Base-by-base conservation (phyloP, 371 early-diverging fungal species). In the Fennellomyces sp. region DNA sequence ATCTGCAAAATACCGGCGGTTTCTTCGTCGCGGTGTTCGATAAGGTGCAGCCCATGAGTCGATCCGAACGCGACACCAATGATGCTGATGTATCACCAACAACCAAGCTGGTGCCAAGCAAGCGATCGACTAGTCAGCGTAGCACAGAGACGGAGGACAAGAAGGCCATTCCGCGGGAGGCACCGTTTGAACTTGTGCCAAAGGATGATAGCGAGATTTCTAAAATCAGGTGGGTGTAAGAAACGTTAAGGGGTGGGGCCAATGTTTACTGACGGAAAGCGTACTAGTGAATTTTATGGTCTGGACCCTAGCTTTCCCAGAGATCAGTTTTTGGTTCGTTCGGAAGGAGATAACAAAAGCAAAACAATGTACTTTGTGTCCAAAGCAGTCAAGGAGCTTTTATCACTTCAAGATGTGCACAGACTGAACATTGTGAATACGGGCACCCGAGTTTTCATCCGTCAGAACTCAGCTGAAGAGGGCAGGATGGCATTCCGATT, bases 11-110 rank as follows among this genome's bases (percentile, higher is more conserved):
- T 75, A 98, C 99, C 12, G 99, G 99, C 60, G 99, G 97, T n/a
- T 99, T 99, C 84, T 99, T 99, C 84, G 94, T 99, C 31, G 96
- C 98, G 26, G 97, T 98, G n/a, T 84, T 99, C 55, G 88, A 94
- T 73, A 98, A 97, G 80, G 81, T 84, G 7, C 78, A 78, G 7
- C 84, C 86, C 12, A 82, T 85, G 70, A 82, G 75, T 49, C 82
- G 74, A 33, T 75, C 78, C 28, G 84, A 87, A 64, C 73, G 80
- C 68, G 56, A 25, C 5, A n/a, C 8, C 7, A 39, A 54, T 1
- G 35, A 48, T 1, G 28, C 49, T 1, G 56, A 64, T 12, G 55
- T 35, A 5, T 58, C 25, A 19, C 53, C 63, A 11, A 15, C 17
- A 19, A 15, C 25, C 13, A 36, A 27, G 70, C 7, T 31, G 11